Conservation (phyloP, 345 rosid genomes). For the Luvunga scandens region DNA sequence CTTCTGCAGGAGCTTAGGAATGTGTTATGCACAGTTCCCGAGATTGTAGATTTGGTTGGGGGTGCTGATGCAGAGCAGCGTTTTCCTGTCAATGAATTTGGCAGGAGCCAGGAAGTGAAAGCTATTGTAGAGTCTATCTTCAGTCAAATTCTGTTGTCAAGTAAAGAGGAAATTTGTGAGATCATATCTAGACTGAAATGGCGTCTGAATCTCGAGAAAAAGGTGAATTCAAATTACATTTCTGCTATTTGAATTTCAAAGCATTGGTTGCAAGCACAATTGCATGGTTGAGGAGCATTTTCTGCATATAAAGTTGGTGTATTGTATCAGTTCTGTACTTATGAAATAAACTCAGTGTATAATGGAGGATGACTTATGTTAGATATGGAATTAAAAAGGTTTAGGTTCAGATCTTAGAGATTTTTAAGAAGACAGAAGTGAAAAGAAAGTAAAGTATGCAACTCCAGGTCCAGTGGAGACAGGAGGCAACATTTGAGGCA, state of each 20-base stretch:
- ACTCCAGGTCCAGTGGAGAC: neutral
- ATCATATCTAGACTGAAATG: slow-evolving; percentile 28
- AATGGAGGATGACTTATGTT: neutral
- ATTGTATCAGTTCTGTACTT: neutral
- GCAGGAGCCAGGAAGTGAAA: slow-evolving; percentile 22
- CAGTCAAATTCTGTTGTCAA: slow-evolving; percentile 30
- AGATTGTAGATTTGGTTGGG: slow-evolving; percentile 34
- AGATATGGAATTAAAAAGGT: neutral
- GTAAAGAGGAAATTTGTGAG: slow-evolving; percentile 24
- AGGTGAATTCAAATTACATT: slow-evolving; percentile 15
- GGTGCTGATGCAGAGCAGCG: slow-evolving; percentile 15
- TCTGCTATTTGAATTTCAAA: neutral
- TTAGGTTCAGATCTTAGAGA: neutral
- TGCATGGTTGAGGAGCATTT: neutral
- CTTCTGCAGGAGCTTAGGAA: slow-evolving; percentile 33
- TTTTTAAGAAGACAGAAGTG: neutral
- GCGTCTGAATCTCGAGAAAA: slow-evolving; percentile 30
- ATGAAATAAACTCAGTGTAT: neutral
- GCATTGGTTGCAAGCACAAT: neutral
- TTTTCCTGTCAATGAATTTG: slow-evolving; percentile 10
- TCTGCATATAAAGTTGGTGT: neutral
- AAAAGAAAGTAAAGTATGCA: neutral
- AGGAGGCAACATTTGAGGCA: neutral
- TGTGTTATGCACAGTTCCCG: slow-evolving; percentile 31
- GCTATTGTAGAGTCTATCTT: slow-evolving; percentile 31